Base-by-base conservation (phyloP, 495 filamentous ascomycete genomes). In the Penicillium maclennaniae region DNA sequence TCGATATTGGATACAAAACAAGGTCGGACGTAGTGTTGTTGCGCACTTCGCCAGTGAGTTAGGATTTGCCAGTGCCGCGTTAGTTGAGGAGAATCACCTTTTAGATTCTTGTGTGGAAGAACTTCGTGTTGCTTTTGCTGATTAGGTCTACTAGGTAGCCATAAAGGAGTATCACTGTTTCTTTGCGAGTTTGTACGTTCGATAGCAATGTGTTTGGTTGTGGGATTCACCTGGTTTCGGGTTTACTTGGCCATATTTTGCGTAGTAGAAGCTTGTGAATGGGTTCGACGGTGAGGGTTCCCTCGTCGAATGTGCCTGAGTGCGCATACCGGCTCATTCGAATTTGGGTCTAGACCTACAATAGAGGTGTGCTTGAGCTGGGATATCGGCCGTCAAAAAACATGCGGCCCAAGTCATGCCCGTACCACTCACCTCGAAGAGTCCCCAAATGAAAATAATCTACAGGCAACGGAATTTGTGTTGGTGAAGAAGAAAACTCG, bases 21-120 rank as follows among this genome's bases (percentile, higher is more conserved):
- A 77, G 65, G 36, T 70, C 43, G 46, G 64, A 63, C 4, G 74
- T 76, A 4, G 69, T 77, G 61, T 79, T 79, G 26, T 76, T 66
- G 10, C 68, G 61, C 10, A 74, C 53, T 23, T 73, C 71, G 14
- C 67, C 67, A 4, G 47, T 28, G 0, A 74, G 76, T 1, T 54
- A 56, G 19, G 73, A 77, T 58, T 71, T 68, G 3, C 76, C 74
- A 1, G 62, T 59, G n/a, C 74, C 76, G 16, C 76, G 73, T 53
- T 79, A 74, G 56, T 79, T 73, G 46, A 77, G 53, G 25, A 79
- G 70, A 15, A 79, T 58, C 6, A 72, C 69, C 14, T 72, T 66
- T 58, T 76, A 77, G 47, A 74, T 55, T 23, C 51, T 28, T 6
- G 76, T 74, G 53, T 76, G 59, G 69, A 79, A 77, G 58, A 71